A percentile compares a stretch with the other conserved stretches of the same genome.
phyloP scores from a whole-genome alignment of 1,284 basidiomycete species.

The Trichosporon coremiiforme region DNA sequence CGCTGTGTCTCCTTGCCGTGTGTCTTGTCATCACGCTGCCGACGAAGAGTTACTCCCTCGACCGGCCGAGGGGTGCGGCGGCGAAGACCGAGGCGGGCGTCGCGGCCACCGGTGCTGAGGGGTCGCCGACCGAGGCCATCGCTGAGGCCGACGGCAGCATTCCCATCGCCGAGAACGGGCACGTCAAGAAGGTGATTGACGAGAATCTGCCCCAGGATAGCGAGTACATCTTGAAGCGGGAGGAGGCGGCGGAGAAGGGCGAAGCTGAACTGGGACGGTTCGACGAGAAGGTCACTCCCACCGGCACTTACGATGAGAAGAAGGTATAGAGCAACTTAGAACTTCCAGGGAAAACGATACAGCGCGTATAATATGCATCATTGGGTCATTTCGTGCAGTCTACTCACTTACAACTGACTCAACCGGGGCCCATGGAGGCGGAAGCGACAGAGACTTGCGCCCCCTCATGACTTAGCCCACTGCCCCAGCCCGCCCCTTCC shows the following conservation, averaged over 20 bases:
- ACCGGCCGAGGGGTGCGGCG: constrained; percentile 2
- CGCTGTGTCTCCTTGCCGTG: constrained; percentile 16
- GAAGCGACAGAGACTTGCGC: too few relatives aligned
- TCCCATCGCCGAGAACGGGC: background rate
- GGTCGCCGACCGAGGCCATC: background rate
- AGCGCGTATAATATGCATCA: constrained; percentile 8
- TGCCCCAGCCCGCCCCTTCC: too few relatives aligned
- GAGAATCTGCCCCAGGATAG: background rate
- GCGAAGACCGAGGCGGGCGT: background rate
- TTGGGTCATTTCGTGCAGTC: background rate
- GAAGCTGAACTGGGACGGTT: background rate
- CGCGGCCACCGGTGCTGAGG: background rate
- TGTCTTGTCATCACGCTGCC: constrained; percentile 28
- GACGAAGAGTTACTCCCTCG: constrained; percentile 27
- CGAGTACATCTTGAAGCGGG: constrained; percentile 32
- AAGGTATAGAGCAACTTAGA: background rate
- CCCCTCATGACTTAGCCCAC: too few relatives aligned
- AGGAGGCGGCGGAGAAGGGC: constrained; percentile 19
- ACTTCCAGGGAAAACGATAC: background rate
- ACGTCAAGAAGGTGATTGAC: background rate
- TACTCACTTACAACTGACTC: too few relatives aligned
- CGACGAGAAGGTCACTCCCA: background rate
- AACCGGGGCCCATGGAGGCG: too few relatives aligned
- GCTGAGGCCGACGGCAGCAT: constrained; percentile 20
- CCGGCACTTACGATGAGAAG: background rate